Percentiles rank a stretch among this genome's conserved stretches.
These are phyloP conservation scores for Halophytophthora polymorphica DNA, from an alignment of 352 stramenopile genomes.

Conservation along the genomic window DNA sequence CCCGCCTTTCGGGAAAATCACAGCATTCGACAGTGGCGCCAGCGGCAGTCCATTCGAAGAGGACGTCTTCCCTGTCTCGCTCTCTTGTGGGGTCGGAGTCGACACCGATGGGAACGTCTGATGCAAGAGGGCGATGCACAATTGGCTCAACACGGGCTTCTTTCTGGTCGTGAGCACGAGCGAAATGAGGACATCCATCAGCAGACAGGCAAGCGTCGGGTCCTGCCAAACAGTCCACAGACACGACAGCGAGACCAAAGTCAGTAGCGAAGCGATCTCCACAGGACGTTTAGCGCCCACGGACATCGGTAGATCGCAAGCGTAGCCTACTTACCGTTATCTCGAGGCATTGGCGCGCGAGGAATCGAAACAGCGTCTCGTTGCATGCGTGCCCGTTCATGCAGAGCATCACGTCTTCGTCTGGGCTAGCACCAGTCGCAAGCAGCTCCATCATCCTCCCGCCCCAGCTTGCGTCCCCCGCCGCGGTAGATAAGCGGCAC, in stretches of 20 bases:
- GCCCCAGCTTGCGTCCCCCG: slow-evolving; percentile 23
- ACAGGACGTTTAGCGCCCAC: background rate
- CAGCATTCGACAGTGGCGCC: slow-evolving; percentile 22
- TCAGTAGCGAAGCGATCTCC: too few species aligned
- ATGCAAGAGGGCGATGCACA: slow-evolving; percentile 61
- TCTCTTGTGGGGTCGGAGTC: slow-evolving; percentile 11
- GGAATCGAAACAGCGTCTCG: slow-evolving; percentile 45
- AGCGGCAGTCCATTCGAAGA: slow-evolving; percentile 27
- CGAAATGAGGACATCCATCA: slow-evolving; percentile 34
- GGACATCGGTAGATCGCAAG: background rate
- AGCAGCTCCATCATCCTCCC: slow-evolving; percentile 36
- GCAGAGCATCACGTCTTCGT: slow-evolving; percentile 13
- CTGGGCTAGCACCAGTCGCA: slow-evolving; percentile 17
- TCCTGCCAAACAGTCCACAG: slow-evolving; percentile 27
- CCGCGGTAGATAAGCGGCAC: slow-evolving; percentile 18
- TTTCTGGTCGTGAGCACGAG: slow-evolving; percentile 47
- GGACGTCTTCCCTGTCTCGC: slow-evolving; percentile 8
- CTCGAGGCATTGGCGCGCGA: slow-evolving; percentile 43
- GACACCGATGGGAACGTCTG: slow-evolving; percentile 39
- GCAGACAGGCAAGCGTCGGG: slow-evolving; percentile 37
- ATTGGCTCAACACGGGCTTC: slow-evolving; percentile 34
- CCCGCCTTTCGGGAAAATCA: slow-evolving; percentile 31
- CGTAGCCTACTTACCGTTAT: slow-evolving; percentile 30
- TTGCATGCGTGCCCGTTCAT: slow-evolving; percentile 10
- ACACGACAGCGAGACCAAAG: background rate